Percentiles rank a stretch among this genome's conserved stretches.
phyloP scores from a whole-genome alignment of 192 early-diverging fungal species.

The Coemansia guatemalensis region DNA sequence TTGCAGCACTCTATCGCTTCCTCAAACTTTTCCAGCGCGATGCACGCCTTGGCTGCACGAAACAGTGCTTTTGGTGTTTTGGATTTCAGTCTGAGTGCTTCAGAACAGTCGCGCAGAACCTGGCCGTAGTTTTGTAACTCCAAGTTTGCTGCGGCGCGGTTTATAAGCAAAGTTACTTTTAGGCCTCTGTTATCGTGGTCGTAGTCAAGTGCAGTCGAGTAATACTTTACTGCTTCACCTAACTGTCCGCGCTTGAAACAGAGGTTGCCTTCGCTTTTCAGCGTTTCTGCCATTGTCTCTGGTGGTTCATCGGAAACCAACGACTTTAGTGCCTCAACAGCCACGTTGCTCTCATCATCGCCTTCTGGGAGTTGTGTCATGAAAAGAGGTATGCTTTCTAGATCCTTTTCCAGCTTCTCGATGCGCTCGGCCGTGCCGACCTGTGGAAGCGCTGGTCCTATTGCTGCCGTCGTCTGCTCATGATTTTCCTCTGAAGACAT shows the following conservation, averaged over 20 bases:
- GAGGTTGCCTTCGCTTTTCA: constrained; percentile 96
- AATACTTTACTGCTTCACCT: constrained; percentile 77
- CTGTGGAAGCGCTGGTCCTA: constrained; percentile 27
- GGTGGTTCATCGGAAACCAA: constrained; percentile 92
- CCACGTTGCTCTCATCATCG: constrained; percentile 68
- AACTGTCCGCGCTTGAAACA: constrained; percentile 77
- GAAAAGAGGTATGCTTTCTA: constrained; percentile 89
- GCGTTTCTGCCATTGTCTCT: constrained; percentile 87
- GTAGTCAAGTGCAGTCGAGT: constrained; percentile 81
- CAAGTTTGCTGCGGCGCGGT: constrained; percentile 91
- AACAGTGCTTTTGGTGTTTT: constrained; percentile 92
- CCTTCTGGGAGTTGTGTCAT: constrained; percentile 75
- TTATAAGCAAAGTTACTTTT: constrained; percentile 77
- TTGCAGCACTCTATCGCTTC: constrained; percentile 88
- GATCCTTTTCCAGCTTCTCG: constrained; percentile 57
- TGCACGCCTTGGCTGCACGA: constrained; percentile 81
- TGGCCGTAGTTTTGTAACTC: constrained; percentile 82
- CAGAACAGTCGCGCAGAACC: constrained; percentile 87
- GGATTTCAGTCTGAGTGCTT: constrained; percentile 71
- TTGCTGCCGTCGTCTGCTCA: neutral
- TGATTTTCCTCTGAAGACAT: neutral
- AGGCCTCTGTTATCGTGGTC: constrained; percentile 72
- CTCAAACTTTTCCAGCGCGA: constrained; percentile 72
- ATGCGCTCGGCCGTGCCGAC: constrained; percentile 16
- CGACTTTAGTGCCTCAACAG: constrained; percentile 78